A percentile compares a stretch with the other conserved stretches of the same genome.
phyloP scores from a whole-genome alignment of 2,329 filamentous ascomycete species.

The Pseudogymnoascus sp. region DNA sequence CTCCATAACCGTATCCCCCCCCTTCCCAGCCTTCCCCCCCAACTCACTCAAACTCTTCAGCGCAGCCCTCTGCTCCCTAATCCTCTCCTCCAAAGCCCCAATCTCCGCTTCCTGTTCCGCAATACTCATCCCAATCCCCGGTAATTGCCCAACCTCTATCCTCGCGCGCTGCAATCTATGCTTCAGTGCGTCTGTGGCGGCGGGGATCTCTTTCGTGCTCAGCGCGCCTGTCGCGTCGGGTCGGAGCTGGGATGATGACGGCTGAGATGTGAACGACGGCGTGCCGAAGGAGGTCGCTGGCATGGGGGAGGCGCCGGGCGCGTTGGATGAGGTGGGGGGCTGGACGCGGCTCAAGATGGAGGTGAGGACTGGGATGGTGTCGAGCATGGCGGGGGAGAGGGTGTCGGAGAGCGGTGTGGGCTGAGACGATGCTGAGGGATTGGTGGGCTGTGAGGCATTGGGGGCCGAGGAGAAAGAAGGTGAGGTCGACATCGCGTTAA shows the following conservation, averaged over 20 bases:
- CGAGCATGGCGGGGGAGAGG: slow-evolving; percentile 75
- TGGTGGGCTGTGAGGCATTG: slow-evolving; percentile 11
- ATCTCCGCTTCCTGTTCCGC: slow-evolving; percentile 69
- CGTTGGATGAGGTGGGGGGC: slow-evolving; percentile 34
- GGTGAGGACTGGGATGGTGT: slow-evolving; percentile 76
- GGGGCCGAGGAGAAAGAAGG: slow-evolving; percentile 11
- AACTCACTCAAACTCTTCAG: slow-evolving; percentile 48
- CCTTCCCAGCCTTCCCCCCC: slow-evolving; percentile 31
- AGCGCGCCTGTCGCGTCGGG: slow-evolving; percentile 22
- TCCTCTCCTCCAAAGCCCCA: slow-evolving; percentile 54
- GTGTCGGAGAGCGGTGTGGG: slow-evolving; percentile 43
- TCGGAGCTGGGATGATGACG: slow-evolving; percentile 23
- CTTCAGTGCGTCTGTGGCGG: slow-evolving; percentile 71
- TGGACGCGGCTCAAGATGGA: slow-evolving; percentile 70
- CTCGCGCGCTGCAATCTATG: slow-evolving; percentile 77
- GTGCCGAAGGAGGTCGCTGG: slow-evolving; percentile 23
- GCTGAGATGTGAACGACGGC: slow-evolving; percentile 19
- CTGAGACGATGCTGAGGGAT: slow-evolving; percentile 28
- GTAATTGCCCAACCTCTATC: slow-evolving; percentile 55
- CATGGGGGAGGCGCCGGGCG: slow-evolving; percentile 18
- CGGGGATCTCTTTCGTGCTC: slow-evolving; percentile 64
- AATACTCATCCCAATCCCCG: slow-evolving; percentile 61
- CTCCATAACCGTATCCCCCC: slow-evolving; percentile 30
- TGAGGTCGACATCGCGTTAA: slow-evolving; percentile 18
- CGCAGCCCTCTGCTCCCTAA: slow-evolving; percentile 54